Evolutionary conservation across 768 basidiomycete genomes (phyloP), one percentile per base, ranked within the genome.

Genomic region (Mycena kentingensis): DNA sequence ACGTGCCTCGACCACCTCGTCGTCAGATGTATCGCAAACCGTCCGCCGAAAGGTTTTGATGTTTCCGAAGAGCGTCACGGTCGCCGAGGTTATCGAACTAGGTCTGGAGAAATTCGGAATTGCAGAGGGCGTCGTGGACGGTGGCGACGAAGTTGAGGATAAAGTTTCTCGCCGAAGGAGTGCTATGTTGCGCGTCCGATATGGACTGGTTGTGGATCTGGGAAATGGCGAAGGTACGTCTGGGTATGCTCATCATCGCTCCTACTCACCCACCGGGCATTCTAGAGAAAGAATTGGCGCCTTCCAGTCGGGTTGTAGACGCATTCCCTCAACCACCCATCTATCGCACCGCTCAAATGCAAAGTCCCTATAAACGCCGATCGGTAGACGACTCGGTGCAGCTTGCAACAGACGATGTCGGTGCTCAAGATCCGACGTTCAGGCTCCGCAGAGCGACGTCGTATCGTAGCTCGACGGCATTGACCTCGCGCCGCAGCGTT

Each of bases 81-180:
- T 98, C 3, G 92, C 94, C 0, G 97, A 99, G 69, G 94, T 95
- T 13, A 93, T 97, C 32, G 97, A 99, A 68, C 76, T 90, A 31
- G 90, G 88, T 5, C 66, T 99, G 57, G 97, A 98, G 64, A 73
- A 93, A 52, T 98, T 98, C 64, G 97, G 97, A 2, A 97, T 99
- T 50, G 74, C 82, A 29, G 96, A 97, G 32, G 97, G 95, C n/a
- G 93, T 99, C 2, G 96, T 98, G 2, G 95, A 98, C 67, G 97
- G 97, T 2, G 97, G 97, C 1, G 97, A 99, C 67, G 96, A 98
- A 63, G 82, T 99, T 1, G 97, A 99, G 69, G 96, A 98, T 66
- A 94, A 96, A 66, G 75, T 85, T 28, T 77, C 81, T 6, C 93
- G 93, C 71, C 76, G 94, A 52, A 78, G 87, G 57, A 96, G 92